Evolutionary conservation across 306 rosid species (phyloP), one percentile per base, ranked within the genome.

Genomic region (Castanospermum australe): DNA sequence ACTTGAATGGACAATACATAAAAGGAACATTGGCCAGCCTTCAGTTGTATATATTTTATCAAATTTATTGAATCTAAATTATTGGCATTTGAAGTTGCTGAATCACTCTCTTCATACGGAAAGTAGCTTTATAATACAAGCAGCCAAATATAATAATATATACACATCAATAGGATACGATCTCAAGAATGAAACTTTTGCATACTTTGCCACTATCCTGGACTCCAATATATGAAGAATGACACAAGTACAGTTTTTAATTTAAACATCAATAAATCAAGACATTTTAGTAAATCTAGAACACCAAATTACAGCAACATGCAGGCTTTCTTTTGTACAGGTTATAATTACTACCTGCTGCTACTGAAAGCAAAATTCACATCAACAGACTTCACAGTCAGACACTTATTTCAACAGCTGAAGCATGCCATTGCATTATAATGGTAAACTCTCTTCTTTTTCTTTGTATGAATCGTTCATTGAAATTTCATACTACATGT

Each of bases 91-190:
- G 50, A 36, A 64, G 65, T 33, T 36, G 42, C 54, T 22, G 51
- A 77, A 22, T 78, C n/a, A 15, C 54, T 71, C 57, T 69, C 71
- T 71, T 75, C 3, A 32, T 18, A 21, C 30, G 44, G 42, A 74
- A 81, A 64, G 71, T 18, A 68, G 20, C 17, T 12, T 38, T 18
- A 15, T 45, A 57, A 51, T 7, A 9, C 8, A 50, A n/a, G 18
- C 8, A 17, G 24, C 60, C 3, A 17, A 59, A 12, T 30, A 17
- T n/a, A 47, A 70, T 17, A 2, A 22, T 33, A 18, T 32, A n/a
- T 51, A 1, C 12, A 50, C 18, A 70, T 50, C 21, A 33, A 51
- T 14, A 32, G 2, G 20, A 52, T 10, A 11, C 18, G 11, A 32
- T 48, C 18, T 48, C 44, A 50, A 70, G 47, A 20, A 10, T 24